These are phyloP conservation scores for Phytomonas sp. DNA, from an alignment of 208 protist genomes.

Conservation along the genomic window DNA sequence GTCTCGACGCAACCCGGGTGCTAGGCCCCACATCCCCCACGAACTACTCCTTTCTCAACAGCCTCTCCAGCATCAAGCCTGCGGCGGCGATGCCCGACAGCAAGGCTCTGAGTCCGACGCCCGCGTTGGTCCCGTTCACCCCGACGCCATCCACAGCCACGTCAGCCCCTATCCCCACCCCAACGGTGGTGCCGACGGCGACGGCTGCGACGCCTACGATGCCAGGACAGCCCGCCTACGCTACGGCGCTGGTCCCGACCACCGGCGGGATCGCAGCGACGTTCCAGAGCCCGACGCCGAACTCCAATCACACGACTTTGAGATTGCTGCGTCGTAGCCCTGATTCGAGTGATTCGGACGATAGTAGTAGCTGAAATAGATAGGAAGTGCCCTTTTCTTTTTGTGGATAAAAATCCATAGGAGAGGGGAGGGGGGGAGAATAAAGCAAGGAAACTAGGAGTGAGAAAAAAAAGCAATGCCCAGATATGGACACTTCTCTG, in stretches of 20 bases:
- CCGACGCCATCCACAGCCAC: conserved; percentile 6
- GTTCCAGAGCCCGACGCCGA: too few species aligned
- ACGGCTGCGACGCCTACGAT: neutral
- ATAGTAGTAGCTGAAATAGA: neutral
- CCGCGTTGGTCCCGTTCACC: conserved; percentile 3
- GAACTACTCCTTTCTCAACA: conserved; percentile 6
- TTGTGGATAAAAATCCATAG: neutral
- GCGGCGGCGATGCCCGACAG: neutral
- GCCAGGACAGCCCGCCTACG: neutral
- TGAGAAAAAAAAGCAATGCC: neutral
- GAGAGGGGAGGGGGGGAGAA: neutral
- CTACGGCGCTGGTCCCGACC: too few species aligned
- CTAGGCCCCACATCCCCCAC: neutral
- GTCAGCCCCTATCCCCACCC: conserved; percentile 3
- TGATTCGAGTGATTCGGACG: neutral
- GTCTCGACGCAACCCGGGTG: neutral
- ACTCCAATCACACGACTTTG: neutral
- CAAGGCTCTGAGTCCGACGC: conserved; percentile 5
- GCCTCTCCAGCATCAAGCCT: neutral
- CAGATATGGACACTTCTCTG: neutral
- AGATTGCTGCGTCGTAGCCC: neutral
- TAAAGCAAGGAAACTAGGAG: neutral
- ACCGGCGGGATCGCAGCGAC: neutral
- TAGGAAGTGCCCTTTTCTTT: neutral
- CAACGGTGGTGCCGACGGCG: neutral